Evolutionary conservation across 768 basidiomycete species (phyloP).

Genomic region (Coprinellus aureogranulatus): DNA sequence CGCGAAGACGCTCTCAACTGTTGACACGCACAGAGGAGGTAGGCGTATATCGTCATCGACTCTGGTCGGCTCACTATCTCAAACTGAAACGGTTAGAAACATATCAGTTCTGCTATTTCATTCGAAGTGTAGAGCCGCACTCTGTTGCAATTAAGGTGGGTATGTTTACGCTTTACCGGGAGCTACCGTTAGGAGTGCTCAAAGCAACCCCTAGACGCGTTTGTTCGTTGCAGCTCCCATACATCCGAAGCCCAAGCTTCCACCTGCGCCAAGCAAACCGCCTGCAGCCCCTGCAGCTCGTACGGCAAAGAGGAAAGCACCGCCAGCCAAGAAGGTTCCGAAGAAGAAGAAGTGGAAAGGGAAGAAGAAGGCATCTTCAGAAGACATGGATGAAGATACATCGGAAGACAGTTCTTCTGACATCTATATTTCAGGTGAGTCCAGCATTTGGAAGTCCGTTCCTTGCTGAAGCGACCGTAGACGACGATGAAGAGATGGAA

Average conservation of each 20-base stretch:
- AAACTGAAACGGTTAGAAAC: slow-evolving; percentile 48
- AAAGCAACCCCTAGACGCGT: slow-evolving; percentile 29
- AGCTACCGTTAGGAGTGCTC: background rate
- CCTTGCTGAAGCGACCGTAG: slow-evolving; percentile 14
- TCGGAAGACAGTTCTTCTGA: background rate
- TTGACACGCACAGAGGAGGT: slow-evolving; percentile 88
- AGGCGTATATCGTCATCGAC: slow-evolving; percentile 13
- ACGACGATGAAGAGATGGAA: slow-evolving; percentile 8
- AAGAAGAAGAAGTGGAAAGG: background rate
- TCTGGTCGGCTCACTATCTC: background rate
- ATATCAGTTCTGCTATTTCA: slow-evolving; percentile 90
- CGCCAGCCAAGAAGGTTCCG: slow-evolving; percentile 14
- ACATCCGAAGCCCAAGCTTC: background rate
- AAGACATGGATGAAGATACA: slow-evolving; percentile 1
- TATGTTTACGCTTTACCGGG: background rate
- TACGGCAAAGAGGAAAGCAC: background rate
- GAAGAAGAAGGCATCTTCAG: slow-evolving; percentile 8
- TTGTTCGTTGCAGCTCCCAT: slow-evolving; percentile 35
- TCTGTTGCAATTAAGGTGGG: slow-evolving; percentile 78
- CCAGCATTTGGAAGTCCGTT: too few relatives aligned
- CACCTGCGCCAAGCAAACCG: background rate
- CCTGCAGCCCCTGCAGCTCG: background rate
- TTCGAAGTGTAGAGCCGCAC: slow-evolving; percentile 79
- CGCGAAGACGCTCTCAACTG: slow-evolving; percentile 43
- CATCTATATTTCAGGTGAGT: slow-evolving; percentile 2